A percentile compares a stretch with the other conserved stretches of the same genome.
These are phyloP conservation scores for Trichophyton mentagrophytes DNA, from an alignment of 2,329 filamentous ascomycete species.

Conservation along the genomic window DNA sequence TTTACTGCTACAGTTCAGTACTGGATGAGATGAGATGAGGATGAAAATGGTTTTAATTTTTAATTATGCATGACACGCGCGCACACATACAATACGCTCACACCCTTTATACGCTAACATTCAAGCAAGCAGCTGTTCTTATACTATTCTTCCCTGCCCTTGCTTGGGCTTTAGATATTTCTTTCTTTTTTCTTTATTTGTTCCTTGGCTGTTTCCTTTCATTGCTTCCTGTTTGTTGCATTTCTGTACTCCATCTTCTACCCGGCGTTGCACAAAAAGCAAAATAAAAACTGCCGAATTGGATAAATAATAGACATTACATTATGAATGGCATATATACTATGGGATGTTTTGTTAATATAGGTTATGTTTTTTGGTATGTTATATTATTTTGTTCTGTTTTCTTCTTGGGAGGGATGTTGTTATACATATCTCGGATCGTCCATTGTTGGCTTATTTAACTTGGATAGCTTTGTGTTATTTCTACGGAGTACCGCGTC, in stretches of 20 bases:
- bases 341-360: background rate
- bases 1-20: background rate
- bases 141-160: background rate
- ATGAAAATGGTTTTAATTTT: slow-evolving; percentile 1
- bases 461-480: no score
- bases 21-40: background rate
- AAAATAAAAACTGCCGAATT: background rate
- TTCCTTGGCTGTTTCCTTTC: background rate
- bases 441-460: no score
- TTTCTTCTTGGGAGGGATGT: background rate
- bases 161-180: background rate
- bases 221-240: background rate
- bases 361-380: background rate
- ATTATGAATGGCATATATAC: background rate
- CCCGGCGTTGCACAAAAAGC: background rate
- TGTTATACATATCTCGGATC: no score
- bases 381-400: background rate
- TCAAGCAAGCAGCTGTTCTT: background rate
- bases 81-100: no score
- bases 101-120: background rate
- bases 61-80: background rate
- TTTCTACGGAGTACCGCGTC: no score
- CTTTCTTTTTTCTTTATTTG: background rate
- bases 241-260: background rate
- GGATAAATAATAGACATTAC: slow-evolving; percentile 1